Conservation (phyloP, 192 early-diverging fungal species). For the Phycomyces blakesleeanus region DNA sequence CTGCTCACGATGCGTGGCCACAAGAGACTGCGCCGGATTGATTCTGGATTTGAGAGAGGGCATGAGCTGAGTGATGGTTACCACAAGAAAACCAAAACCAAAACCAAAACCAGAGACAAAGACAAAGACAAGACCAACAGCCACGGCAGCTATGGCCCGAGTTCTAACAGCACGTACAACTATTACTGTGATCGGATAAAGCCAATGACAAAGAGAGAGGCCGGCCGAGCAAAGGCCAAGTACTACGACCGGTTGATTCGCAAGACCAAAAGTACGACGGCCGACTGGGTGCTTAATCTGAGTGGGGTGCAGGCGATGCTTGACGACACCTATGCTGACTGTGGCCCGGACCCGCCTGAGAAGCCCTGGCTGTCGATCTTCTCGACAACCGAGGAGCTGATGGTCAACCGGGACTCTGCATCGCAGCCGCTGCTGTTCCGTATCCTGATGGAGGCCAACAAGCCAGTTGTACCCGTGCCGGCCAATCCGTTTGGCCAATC, state of each 20-base stretch:
- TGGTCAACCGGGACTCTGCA: conserved; percentile 1
- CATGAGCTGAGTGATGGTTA: not conserved
- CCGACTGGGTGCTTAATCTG: conserved; percentile 22
- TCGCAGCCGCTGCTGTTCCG: conserved; percentile 13
- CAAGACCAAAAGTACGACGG: not conserved
- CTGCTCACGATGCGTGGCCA: not conserved
- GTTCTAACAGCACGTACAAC: too few species aligned
- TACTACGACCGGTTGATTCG: conserved; percentile 17
- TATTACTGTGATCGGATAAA: not conserved
- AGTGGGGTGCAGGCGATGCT: conserved; percentile 13
- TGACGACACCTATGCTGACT: conserved; percentile 13
- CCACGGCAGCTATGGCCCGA: too few species aligned
- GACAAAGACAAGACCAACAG: too few species aligned
- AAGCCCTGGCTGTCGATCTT: conserved; percentile 18
- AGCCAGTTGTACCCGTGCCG: not conserved
- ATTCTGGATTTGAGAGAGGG: conserved; percentile 10
- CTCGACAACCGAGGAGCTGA: conserved; percentile 4
- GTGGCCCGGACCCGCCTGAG: conserved; percentile 16
- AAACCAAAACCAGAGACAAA: too few species aligned
- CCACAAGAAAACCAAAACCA: too few species aligned
- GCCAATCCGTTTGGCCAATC: conserved; percentile 14
- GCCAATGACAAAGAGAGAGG: conserved; percentile 7
- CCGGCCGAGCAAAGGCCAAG: conserved; percentile 17
- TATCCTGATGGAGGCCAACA: conserved; percentile 10
- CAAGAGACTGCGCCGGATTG: conserved; percentile 1